phyloP scores from a whole-genome alignment of 371 early-diverging fungal genomes.

The Rhizopus sp. region DNA sequence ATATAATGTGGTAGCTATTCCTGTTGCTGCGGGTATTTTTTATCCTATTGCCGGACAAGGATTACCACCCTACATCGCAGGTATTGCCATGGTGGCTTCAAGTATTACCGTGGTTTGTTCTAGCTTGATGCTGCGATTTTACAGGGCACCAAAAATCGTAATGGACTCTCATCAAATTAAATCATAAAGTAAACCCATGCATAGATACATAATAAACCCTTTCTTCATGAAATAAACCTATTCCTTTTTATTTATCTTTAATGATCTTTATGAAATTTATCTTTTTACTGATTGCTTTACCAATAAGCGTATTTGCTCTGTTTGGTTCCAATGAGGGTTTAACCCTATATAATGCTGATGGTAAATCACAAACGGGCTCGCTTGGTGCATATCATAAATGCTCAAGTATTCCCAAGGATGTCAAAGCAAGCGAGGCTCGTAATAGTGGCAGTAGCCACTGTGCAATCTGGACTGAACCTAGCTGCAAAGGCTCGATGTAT shows the following conservation, averaged over 20 bases:
- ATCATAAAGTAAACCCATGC: constrained; percentile 17
- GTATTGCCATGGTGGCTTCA: constrained; percentile 81
- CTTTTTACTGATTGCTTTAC: constrained; percentile 9
- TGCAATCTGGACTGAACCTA: constrained; percentile 37
- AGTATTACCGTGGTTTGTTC: constrained; percentile 78
- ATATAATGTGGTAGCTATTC: constrained; percentile 78
- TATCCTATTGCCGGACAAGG: constrained; percentile 54
- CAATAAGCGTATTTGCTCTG: constrained; percentile 11
- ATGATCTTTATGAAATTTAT: neutral
- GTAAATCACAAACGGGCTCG: constrained; percentile 28
- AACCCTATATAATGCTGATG: constrained; percentile 25
- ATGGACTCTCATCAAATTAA: constrained; percentile 20
- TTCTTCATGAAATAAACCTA: constrained; percentile 10
- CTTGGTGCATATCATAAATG: constrained; percentile 39
- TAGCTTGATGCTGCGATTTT: constrained; percentile 64
- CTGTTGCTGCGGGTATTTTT: constrained; percentile 80
- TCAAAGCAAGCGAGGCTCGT: constrained; percentile 30
- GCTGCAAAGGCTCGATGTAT: constrained; percentile 35
- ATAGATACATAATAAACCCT: neutral
- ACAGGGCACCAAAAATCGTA: constrained; percentile 38
- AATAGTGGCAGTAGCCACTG: constrained; percentile 42
- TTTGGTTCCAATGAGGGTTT: constrained; percentile 25
- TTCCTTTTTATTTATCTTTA: constrained; percentile 1
- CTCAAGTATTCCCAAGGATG: constrained; percentile 27
- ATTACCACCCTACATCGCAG: constrained; percentile 76